A percentile compares a stretch with the other conserved stretches of the same genome.
Conservation (phyloP, 148 eudicot genomes). For the Polygonum aviculare region DNA sequence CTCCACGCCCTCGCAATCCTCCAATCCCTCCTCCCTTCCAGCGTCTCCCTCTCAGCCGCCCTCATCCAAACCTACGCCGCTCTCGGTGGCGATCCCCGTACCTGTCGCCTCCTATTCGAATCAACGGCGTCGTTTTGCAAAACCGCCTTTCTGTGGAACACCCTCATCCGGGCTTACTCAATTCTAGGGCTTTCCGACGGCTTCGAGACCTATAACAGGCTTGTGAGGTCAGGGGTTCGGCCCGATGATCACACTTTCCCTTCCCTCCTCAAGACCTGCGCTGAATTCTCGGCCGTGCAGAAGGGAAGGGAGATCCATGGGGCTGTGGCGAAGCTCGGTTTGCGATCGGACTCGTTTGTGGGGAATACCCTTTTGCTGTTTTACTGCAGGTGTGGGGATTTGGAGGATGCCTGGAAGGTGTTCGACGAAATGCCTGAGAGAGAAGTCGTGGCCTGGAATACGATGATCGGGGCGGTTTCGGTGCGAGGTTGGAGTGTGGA, state of each 20-base stretch:
- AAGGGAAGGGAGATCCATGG: conserved; percentile 69
- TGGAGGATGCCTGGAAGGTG: conserved; percentile 29
- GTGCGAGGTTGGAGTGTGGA: conserved; percentile 18
- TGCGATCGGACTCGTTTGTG: conserved; percentile 42
- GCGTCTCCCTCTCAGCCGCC: conserved; percentile 48
- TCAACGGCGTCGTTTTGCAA: conserved; percentile 21
- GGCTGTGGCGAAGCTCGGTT: conserved; percentile 41
- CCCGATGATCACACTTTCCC: conserved; percentile 73
- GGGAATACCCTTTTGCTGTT: conserved; percentile 56
- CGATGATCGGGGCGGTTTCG: conserved; percentile 41
- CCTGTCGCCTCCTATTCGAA: conserved; percentile 28
- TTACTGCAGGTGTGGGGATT: conserved; percentile 40
- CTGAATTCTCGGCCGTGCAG: conserved; percentile 18
- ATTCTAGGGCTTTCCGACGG: conserved; percentile 22
- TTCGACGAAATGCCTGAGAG: conserved; percentile 62
- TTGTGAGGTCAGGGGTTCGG: conserved; percentile 28
- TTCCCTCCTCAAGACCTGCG: conserved; percentile 56
- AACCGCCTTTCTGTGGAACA: conserved; percentile 60
- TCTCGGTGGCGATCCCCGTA: conserved; percentile 16
- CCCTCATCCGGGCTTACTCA: conserved; percentile 41
- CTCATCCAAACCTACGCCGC: conserved; percentile 46
- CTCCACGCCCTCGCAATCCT: conserved; percentile 41
- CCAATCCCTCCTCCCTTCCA: conserved; percentile 39
- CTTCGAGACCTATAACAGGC: conserved; percentile 30
- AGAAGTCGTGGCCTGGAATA: conserved; percentile 72